phyloP scores from a whole-genome alignment of 768 basidiomycete genomes.

The Lepiota subincarnata region DNA sequence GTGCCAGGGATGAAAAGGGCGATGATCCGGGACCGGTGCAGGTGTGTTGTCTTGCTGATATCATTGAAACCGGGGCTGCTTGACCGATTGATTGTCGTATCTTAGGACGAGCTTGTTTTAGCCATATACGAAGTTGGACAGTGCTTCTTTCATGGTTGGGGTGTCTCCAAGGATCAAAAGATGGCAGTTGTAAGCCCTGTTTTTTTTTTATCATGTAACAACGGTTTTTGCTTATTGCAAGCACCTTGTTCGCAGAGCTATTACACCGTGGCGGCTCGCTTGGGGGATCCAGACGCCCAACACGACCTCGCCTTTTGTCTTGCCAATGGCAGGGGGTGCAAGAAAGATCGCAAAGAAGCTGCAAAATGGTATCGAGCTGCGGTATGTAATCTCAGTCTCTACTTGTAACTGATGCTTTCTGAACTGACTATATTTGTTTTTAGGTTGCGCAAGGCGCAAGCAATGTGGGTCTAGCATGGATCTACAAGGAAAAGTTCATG shows the following conservation, averaged over 20 bases:
- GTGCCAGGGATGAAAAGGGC: conserved; percentile 43
- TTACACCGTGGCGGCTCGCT: conserved; percentile 74
- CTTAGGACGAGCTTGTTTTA: conserved; percentile 74
- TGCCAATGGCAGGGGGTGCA: conserved; percentile 83
- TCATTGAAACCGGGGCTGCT: background rate
- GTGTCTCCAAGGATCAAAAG: conserved; percentile 80
- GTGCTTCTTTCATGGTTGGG: conserved; percentile 93
- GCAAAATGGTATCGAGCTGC: conserved; percentile 92
- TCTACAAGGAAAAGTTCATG: conserved; percentile 84
- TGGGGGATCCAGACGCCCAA: conserved; percentile 88
- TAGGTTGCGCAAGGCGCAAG: conserved; percentile 62
- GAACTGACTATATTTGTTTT: conserved; percentile 1
- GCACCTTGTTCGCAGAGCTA: conserved; percentile 52
- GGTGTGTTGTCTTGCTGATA: conserved; percentile 26
- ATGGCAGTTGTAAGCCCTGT: conserved; percentile 84
- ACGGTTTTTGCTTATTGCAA: background rate
- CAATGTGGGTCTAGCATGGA: conserved; percentile 85
- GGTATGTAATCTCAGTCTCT: conserved; percentile 31
- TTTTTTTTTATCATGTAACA: background rate
- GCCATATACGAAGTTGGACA: conserved; percentile 92
- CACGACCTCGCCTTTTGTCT: conserved; percentile 81
- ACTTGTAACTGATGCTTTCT: background rate
- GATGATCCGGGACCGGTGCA: conserved; percentile 51
- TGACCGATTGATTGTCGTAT: conserved; percentile 8
- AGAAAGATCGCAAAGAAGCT: conserved; percentile 82